A percentile compares a stretch with the other conserved stretches of the same genome.
Evolutionary conservation across 176 grass and related monocot genomes (phyloP).

Genomic region (Tuctoria greenei): DNA sequence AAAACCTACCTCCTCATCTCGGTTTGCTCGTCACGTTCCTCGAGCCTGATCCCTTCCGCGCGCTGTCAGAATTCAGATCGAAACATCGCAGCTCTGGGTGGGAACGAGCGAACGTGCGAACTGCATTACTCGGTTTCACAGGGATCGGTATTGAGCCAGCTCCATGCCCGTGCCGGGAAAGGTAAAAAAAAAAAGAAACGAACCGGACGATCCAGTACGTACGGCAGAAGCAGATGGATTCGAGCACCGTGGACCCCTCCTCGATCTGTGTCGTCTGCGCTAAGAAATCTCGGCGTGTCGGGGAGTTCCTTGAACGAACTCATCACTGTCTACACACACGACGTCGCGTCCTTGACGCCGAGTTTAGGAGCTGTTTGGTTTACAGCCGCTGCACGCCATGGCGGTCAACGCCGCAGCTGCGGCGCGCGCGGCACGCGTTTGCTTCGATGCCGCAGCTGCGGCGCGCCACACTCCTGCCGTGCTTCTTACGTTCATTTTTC

Average conservation of each 20-base stretch:
- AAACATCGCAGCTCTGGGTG: background rate
- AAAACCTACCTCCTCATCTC: background rate
- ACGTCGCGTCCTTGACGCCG: too few relatives aligned
- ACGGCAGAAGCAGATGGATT: background rate
- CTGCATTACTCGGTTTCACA: background rate
- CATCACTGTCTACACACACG: background rate
- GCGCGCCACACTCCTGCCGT: too few relatives aligned
- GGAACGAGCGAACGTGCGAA: background rate
- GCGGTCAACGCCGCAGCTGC: too few relatives aligned
- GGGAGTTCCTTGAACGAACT: too few relatives aligned
- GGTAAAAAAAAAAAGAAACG: background rate
- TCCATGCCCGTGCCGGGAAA: background rate
- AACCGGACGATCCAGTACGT: background rate
- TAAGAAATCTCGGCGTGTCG: slow-evolving; percentile 2
- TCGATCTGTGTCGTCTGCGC: background rate
- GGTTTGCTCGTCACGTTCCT: background rate
- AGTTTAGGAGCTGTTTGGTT: too few relatives aligned
- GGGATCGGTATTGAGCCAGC: slow-evolving; percentile 6
- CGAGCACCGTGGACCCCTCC: background rate
- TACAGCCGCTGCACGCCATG: too few relatives aligned
- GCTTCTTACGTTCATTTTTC: too few relatives aligned
- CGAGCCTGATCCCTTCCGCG: too few relatives aligned
- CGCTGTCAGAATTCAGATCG: background rate
- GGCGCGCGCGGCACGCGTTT: too few relatives aligned
- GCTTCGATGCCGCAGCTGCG: too few relatives aligned